Base-by-base conservation (phyloP, 2,329 filamentous ascomycete species). In the Aspergillus candidus region DNA sequence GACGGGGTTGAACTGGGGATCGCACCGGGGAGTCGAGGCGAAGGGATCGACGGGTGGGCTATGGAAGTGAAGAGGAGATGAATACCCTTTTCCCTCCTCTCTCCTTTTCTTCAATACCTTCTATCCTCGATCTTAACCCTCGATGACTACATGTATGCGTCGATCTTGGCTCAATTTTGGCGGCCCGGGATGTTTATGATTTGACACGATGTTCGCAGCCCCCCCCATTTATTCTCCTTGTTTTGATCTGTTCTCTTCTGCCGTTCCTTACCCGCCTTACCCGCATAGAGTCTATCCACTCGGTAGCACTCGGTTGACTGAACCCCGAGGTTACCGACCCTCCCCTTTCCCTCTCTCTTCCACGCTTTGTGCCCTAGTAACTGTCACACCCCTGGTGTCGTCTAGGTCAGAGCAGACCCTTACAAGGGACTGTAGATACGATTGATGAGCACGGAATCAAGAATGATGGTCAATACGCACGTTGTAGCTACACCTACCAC, bases 31-130 rank as follows among this genome's bases (percentile, higher is more conserved):
- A 88, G 83, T 52, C 82, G 82, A 46, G 91, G 91, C 1, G 91
- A 96, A 46, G 90, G 88, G 0, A 97, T 97, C 60, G 88, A 95
- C 43, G 91, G 91, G 3, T 97, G 91, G 91, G 82, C 88, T 7
- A 82, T 76, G 33, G 91, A 97, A 72, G 78, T 94, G 58, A 91
- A 93, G 74, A 86, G 84, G 72, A 79, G 86, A 72, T 89, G 45
- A 46, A 39, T 34, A 15, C 32, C 35, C 37, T 22, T 31, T n/a
- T 43, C 32, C 58, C 53, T 58, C 57, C 55, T 51, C 47, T 43
- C 43, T 38, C 49, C 35, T 42, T 29, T 31, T 38, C 44, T 37
- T 32, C 43, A 32, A 36, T 49, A 42, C 50, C 47, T 47, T 48
- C 53, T 45, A 41, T 45, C 36, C 47, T 41, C 22, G 22, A 27